phyloP scores from a whole-genome alignment of 2,329 filamentous ascomycete species.

The Coniochaeta ligniaria region DNA sequence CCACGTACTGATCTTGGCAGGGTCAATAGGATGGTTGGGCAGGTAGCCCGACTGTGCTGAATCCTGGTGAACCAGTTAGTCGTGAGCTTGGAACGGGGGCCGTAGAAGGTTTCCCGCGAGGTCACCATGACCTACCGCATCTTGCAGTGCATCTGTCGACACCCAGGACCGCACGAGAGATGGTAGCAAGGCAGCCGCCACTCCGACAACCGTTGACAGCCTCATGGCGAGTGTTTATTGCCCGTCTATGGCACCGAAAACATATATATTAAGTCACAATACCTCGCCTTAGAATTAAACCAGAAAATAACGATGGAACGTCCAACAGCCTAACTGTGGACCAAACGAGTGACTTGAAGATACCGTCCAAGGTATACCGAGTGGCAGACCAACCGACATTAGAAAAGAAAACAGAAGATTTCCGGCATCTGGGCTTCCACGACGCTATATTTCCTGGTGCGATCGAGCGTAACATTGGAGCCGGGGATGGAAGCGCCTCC shows the following conservation, averaged over 20 bases:
- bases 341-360: neutral
- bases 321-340: neutral
- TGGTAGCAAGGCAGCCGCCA: neutral
- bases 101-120: neutral
- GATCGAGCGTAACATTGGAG: neutral
- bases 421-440: neutral
- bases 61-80: constrained; percentile 10
- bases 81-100: neutral
- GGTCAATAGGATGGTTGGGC: constrained; percentile 33
- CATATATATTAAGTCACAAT: neutral
- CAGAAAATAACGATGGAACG: neutral
- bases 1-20: constrained; percentile 18
- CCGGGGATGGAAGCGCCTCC: neutral
- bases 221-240: neutral
- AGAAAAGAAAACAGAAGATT: neutral
- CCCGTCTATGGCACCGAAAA: neutral
- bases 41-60: constrained; percentile 27
- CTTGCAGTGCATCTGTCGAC: constrained; percentile 1
- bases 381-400: neutral
- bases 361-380: neutral
- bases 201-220: neutral
- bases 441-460: neutral
- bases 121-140: neutral
- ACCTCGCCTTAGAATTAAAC: too few relatives aligned
- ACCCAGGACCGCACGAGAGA: neutral